Evolutionary conservation across 1,139 yeast species (phyloP).

Genomic region (Protomyces gravidus): DNA sequence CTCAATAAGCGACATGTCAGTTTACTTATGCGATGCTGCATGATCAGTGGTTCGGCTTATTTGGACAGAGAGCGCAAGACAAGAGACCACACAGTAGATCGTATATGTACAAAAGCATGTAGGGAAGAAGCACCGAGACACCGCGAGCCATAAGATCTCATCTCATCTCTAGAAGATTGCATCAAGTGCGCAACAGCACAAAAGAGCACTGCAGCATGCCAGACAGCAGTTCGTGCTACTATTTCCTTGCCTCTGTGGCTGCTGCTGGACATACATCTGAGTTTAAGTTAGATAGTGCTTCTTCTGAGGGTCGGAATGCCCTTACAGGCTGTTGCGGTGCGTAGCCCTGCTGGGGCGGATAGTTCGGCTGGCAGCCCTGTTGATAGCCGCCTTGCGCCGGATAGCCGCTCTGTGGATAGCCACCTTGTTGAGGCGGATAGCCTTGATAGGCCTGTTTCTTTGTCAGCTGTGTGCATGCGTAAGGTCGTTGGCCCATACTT

Average conservation of each 20-base stretch:
- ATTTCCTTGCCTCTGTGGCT: background rate
- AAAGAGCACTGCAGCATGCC: conserved; percentile 15
- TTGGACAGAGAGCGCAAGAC: no score
- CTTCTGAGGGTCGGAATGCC: background rate
- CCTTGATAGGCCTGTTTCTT: background rate
- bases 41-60: no score
- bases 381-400: conserved; percentile 13
- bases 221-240: conserved; percentile 10
- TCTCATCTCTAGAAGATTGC: conserved; percentile 17
- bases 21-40: no score
- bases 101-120: no score
- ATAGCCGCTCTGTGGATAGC: conserved; percentile 8
- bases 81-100: no score
- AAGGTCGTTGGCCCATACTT: background rate
- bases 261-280: conserved; percentile 14
- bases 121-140: no score
- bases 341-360: conserved; percentile 4
- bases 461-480: background rate
- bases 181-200: conserved; percentile 24
- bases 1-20: no score
- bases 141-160: no score
- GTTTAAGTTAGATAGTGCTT: background rate
- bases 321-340: conserved; percentile 12
- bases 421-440: background rate
- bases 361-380: background rate